phyloP scores from a whole-genome alignment of 2,329 filamentous ascomycete species.

The Plenodomus lindquistii region DNA sequence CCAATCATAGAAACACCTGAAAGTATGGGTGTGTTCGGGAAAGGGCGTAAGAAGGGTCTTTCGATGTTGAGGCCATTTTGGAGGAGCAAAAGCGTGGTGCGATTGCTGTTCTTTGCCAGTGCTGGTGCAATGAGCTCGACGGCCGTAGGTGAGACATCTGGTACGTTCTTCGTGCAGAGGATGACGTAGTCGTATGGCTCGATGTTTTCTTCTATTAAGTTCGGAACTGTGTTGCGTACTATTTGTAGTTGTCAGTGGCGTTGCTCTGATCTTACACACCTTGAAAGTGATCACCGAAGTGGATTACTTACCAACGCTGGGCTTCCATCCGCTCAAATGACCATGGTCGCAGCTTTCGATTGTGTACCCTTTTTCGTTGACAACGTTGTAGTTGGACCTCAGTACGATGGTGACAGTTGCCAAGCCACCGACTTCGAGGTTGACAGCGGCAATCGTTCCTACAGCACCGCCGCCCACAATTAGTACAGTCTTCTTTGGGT shows the following conservation, averaged over 20 bases:
- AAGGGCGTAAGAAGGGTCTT: constrained; percentile 54
- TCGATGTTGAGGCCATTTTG: constrained; percentile 70
- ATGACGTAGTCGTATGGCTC: constrained; percentile 60
- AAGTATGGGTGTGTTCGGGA: constrained; percentile 58
- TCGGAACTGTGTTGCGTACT: constrained; percentile 56
- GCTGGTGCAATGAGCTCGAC: constrained; percentile 57
- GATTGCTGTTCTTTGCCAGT: constrained; percentile 50
- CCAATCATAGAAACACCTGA: constrained; percentile 60
- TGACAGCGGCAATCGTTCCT: constrained; percentile 60
- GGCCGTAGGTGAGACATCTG: constrained; percentile 56
- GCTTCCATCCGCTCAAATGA: constrained; percentile 53
- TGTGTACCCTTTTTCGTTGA: constrained; percentile 54
- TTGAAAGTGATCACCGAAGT: too few species aligned
- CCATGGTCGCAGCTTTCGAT: constrained; percentile 63
- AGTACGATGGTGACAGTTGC: constrained; percentile 60
- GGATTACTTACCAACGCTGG: constrained; percentile 45
- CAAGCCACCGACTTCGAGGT: constrained; percentile 55
- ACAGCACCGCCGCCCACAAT: constrained; percentile 61
- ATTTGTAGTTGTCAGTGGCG: constrained; percentile 4
- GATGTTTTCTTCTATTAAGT: constrained; percentile 43
- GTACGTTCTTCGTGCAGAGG: constrained; percentile 62
- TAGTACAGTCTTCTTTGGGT: constrained; percentile 48
- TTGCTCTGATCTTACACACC: too few species aligned
- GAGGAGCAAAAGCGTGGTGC: constrained; percentile 60
- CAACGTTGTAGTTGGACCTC: constrained; percentile 59